phyloP scores from a whole-genome alignment of 768 basidiomycete species.

The Antrodiella citrinella region DNA sequence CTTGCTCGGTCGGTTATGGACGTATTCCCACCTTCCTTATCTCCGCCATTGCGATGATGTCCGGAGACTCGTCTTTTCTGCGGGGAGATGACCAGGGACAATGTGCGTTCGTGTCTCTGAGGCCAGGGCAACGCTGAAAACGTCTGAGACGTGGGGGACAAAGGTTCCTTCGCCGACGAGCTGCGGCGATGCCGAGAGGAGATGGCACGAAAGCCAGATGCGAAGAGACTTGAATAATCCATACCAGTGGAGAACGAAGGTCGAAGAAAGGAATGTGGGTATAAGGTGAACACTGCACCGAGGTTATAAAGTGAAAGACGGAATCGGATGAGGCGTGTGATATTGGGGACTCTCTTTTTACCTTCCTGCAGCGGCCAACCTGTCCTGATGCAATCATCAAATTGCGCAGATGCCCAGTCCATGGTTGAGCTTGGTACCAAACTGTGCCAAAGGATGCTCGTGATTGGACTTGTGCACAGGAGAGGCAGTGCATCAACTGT shows the following conservation, averaged over 20 bases:
- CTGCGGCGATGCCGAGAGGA: slow-evolving; percentile 9
- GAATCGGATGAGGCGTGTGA: neutral
- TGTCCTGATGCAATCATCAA: neutral
- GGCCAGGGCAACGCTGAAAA: neutral
- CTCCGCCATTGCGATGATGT: neutral
- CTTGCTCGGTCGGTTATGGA: neutral
- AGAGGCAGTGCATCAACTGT: no score
- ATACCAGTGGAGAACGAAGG: slow-evolving; percentile 1
- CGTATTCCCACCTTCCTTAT: neutral
- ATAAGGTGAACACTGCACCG: neutral
- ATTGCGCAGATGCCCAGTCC: no score
- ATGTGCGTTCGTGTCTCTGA: neutral
- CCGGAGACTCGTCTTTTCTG: neutral
- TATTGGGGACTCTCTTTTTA: neutral
- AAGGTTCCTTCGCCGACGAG: slow-evolving; percentile 5
- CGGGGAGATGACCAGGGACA: neutral
- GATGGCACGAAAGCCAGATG: slow-evolving; percentile 27
- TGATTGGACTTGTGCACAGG: no score
- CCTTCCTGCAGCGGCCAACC: no score
- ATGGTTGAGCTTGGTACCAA: no score
- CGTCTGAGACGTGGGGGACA: neutral
- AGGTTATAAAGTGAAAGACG: neutral
- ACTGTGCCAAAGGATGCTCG: no score
- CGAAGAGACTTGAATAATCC: slow-evolving; percentile 27
- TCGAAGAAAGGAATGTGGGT: neutral